Evolutionary conservation across 2,329 filamentous ascomycete species (phyloP), one percentile per base, ranked within the genome.

Genomic region (Talaromyces islandicus): DNA sequence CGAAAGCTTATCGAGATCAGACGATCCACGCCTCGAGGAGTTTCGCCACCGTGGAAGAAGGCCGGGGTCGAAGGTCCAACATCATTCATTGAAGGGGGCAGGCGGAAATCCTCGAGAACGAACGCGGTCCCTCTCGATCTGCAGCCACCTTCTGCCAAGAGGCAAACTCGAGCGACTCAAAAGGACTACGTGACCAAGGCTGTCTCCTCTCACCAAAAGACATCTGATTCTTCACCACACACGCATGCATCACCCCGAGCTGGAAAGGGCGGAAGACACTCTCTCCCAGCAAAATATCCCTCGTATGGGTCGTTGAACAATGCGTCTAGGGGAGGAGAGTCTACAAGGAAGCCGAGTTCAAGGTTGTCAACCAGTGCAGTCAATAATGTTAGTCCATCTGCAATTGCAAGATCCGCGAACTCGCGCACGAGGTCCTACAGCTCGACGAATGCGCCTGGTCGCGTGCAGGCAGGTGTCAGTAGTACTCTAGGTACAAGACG

Each of bases 31-130:
- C 71, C 77, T n/a, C 73, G 77, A 53, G 71, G 74, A 52, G 66
- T 72, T 46, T 97, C 93, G 64, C 94, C 94, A 65, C 94, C 94
- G 24, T 99, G 94, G 94, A 97, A 94, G 79, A 90, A 86, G 69
- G 84, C 90, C 64, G 84, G 84, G 61, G 91, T 89, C 46, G 90
- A 96, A 29, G 94, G 94, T 0, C 94, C 94, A 24, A 94, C 93
- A 3, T 89, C 90, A 0, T 92, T 95, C 71, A 84, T 89, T 52
- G 80, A 83, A 62, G 80, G 85, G 71, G 85, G 85, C 43, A 80
- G 80, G 65, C 78, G 85, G 62, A 85, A 84, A 72, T 88, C 85
- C 51, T 82, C 84, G 54, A 78, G 85, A 66, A 82, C 83, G 57
- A 77, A 77, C 64, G 63, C 65, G 58, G 69, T 83, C 21, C 80